Conservation (phyloP, 148 eudicot genomes). For the Oxyria digyna region DNA sequence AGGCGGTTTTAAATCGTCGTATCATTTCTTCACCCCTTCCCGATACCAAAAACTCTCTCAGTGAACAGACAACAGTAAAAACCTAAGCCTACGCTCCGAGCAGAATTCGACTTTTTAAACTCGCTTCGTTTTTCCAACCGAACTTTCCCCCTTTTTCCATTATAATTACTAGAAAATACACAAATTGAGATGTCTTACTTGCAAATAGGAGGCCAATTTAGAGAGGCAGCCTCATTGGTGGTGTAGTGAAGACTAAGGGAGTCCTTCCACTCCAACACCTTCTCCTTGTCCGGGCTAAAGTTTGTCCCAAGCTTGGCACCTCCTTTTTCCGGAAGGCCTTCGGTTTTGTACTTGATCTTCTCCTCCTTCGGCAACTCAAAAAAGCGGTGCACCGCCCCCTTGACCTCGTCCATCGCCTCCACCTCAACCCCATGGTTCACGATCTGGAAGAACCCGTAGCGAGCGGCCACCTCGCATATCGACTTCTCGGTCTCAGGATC, state of each 20-base stretch:
- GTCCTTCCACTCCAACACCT: no score
- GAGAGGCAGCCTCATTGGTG: no score
- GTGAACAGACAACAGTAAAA: no score
- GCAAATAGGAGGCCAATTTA: not conserved
- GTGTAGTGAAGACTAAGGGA: no score
- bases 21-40: no score
- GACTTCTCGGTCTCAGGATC: slow-evolving; percentile 2
- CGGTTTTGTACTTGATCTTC: slow-evolving; percentile 18
- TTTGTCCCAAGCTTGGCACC: slow-evolving; percentile 18
- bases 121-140: no score
- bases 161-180: no score
- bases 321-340: not conserved
- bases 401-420: slow-evolving; percentile 23
- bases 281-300: slow-evolving; percentile 1
- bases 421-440: slow-evolving; percentile 27
- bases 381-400: slow-evolving; percentile 20
- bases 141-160: no score
- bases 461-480: slow-evolving; percentile 17
- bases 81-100: no score
- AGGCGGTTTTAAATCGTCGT: no score
- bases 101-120: no score
- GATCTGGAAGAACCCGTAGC: slow-evolving; percentile 13
- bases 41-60: no score
- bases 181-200: not conserved
- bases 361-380: slow-evolving; percentile 25